These are phyloP conservation scores for Gossypium ekmanianum DNA, from an alignment of 345 rosid genomes.

Conservation along the genomic window DNA sequence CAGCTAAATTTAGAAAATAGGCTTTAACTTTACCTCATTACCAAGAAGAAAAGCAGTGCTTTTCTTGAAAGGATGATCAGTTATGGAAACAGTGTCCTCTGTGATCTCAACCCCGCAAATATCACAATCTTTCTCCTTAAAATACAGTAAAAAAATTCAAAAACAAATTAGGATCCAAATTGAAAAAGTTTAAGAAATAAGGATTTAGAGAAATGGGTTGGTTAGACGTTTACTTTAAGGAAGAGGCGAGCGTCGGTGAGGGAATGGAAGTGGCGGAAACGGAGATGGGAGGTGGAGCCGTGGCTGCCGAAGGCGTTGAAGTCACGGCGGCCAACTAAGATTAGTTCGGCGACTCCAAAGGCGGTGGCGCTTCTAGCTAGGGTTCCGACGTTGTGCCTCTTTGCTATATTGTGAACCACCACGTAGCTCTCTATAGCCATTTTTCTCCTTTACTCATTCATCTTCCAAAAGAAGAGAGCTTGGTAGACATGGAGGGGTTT, in stretches of 20 bases:
- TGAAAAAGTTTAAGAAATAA: not conserved
- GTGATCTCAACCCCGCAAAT: conserved; percentile 95
- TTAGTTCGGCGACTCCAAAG: conserved; percentile 82
- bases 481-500: not conserved
- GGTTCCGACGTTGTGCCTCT: conserved; percentile 93
- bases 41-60: conserved; percentile 94
- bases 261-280: conserved; percentile 85
- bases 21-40: conserved; percentile 55
- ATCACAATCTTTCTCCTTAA: conserved; percentile 76
- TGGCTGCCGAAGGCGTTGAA: conserved; percentile 97
- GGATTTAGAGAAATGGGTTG: not conserved
- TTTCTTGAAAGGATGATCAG: conserved; percentile 74
- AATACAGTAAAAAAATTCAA: not conserved
- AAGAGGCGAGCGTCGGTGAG: conserved; percentile 63
- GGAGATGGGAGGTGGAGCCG: conserved; percentile 83
- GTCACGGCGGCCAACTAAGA: conserved; percentile 88
- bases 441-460: conserved; percentile 10
- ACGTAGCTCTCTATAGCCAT: conserved; percentile 79
- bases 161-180: not conserved
- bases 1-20: not conserved
- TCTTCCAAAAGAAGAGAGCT: not conserved
- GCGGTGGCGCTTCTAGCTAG: conserved; percentile 93
- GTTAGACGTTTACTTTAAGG: conserved; percentile 51
- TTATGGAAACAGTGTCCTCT: conserved; percentile 61
- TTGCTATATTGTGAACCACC: conserved; percentile 92